These are phyloP conservation scores for Cytospora leucostoma DNA, from an alignment of 2,329 filamentous ascomycete genomes.

Conservation along the genomic window DNA sequence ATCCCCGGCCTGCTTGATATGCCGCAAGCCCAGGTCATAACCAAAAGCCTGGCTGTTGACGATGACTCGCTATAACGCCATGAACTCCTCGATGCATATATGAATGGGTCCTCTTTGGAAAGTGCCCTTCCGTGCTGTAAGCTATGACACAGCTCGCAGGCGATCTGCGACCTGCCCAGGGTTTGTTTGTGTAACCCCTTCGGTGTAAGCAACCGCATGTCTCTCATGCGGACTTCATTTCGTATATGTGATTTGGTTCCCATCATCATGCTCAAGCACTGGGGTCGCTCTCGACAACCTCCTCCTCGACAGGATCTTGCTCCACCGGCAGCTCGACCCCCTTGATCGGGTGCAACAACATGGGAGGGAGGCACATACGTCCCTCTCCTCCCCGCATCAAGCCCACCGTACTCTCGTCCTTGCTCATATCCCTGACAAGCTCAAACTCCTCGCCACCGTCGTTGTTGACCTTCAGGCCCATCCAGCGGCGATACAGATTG, in stretches of 20 bases:
- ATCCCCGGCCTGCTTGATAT: conserved; percentile 1
- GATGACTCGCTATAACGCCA: conserved; percentile 7
- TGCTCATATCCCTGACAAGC: conserved; percentile 54
- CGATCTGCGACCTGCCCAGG: not conserved
- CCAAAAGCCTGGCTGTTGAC: not conserved
- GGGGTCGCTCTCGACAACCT: conserved; percentile 53
- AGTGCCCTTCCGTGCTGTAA: not conserved
- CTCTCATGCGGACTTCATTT: conserved; percentile 15
- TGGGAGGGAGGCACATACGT: conserved; percentile 86
- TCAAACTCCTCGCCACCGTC: conserved; percentile 79
- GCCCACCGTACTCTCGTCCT: conserved; percentile 49
- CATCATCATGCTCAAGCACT: conserved; percentile 37
- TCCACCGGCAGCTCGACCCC: conserved; percentile 67
- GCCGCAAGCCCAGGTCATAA: not conserved
- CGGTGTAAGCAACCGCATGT: conserved; percentile 15
- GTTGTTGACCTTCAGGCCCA: conserved; percentile 78
- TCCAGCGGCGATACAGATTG: conserved; percentile 82
- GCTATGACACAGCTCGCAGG: conserved; percentile 6
- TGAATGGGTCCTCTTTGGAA: not conserved
- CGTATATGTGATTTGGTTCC: not conserved
- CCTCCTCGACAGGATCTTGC: conserved; percentile 50
- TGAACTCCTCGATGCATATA: conserved; percentile 8
- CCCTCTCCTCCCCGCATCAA: conserved; percentile 70
- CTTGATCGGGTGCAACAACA: conserved; percentile 89
- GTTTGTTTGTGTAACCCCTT: conserved; percentile 9